Evolutionary conservation across 306 rosid species (phyloP).

Genomic region (Inga laurina): DNA sequence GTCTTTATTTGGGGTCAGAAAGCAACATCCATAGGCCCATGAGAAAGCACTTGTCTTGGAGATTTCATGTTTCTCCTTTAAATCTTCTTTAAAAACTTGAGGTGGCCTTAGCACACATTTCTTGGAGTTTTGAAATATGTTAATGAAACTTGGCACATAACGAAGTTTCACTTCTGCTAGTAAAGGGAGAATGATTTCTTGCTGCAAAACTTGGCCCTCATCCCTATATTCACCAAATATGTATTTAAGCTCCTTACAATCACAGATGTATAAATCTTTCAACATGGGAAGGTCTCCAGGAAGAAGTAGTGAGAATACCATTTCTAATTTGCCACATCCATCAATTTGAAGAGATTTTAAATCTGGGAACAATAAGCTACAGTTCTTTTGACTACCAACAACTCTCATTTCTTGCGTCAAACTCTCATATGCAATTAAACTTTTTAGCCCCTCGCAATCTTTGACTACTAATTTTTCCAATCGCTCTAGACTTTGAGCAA

Average conservation of each 20-base stretch:
- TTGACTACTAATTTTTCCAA: background rate
- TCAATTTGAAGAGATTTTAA: background rate
- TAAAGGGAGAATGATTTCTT: background rate
- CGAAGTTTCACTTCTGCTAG: background rate
- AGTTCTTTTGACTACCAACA: background rate
- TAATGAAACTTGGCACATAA: background rate
- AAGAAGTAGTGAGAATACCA: background rate
- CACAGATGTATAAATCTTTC: background rate
- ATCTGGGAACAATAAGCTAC: background rate
- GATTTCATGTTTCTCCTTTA: background rate
- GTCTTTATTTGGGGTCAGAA: background rate
- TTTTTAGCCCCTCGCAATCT: background rate
- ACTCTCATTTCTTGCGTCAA: background rate
- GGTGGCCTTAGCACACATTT: too few species aligned
- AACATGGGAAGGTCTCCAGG: background rate
- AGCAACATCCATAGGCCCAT: background rate
- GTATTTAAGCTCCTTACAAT: background rate
- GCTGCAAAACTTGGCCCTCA: background rate
- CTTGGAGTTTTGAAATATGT: too few species aligned
- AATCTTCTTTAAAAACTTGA: background rate
- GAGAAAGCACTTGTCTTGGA: background rate
- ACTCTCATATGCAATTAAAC: background rate
- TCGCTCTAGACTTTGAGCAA: background rate
- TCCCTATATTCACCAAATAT: background rate
- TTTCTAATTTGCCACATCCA: background rate